Evolutionary conservation across 345 rosid species (phyloP), one percentile per base, ranked within the genome.

Genomic region (Eucalyptus cladocalyx): DNA sequence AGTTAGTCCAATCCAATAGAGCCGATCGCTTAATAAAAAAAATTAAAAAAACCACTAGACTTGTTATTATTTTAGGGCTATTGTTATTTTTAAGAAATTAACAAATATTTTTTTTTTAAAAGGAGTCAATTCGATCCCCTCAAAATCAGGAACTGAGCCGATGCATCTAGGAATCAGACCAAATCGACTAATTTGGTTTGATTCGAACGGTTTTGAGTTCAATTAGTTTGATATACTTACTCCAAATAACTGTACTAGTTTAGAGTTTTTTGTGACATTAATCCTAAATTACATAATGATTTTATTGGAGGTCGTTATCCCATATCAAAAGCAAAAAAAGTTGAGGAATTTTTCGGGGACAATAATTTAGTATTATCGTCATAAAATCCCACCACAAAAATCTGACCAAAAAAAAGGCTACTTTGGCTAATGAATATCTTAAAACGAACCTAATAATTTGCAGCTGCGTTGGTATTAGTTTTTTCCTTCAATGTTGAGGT

Each of bases 101-200:
- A 53, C 56, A 19, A 53, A 53, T 19, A 53, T n/a, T n/a, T n/a
- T n/a, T 7, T 51, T 51, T 5, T 3, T 1, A 18, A 19, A 7
- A 8, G 3, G 4, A 53, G 24, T 19, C 5, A 53, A 2, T 53
- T 53, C 4, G 1, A 53, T 21, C 26, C 58, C 58, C 26, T 53
- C 1, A 0, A 0, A 53, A 53, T 2, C 0, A 1, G 0, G 58
- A 19, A 21, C 26, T 0, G 2, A 53, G 58, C 2, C 8, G 58
- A 4, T 2, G 0, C 58, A 53, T 9, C 11, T 53, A 19, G 58
- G 10, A 53, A 8, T 53, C 0, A 4, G 11, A 53, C 26, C 26
- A 53, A 53, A 53, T 21, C 1, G 1, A 2, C 58, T 9, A 53
- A 53, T 53, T 2, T 19, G 26, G 11, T 53, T 53, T 1, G 1